Percentiles rank a stretch among this genome's conserved stretches.
phyloP scores from a whole-genome alignment of 768 basidiomycete genomes.

The Tulasnella sp. region DNA sequence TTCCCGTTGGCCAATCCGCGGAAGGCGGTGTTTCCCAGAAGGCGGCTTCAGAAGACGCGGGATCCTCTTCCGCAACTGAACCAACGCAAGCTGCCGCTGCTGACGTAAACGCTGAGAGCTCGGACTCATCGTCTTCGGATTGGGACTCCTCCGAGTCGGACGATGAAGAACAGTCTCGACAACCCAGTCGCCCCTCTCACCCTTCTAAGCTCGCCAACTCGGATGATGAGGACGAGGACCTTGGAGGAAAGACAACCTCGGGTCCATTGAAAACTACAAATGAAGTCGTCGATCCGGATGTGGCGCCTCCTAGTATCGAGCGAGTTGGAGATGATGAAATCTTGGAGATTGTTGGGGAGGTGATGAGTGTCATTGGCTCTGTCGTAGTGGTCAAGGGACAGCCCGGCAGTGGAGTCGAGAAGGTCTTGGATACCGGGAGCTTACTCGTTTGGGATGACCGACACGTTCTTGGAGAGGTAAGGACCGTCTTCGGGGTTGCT shows the following conservation, averaged over 20 bases:
- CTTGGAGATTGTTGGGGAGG: conserved; percentile 68
- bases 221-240: conserved; percentile 8
- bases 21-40: not conserved
- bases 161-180: not conserved
- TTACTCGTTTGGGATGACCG: conserved; percentile 85
- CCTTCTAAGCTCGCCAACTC: not conserved
- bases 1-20: not conserved
- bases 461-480: conserved; percentile 82
- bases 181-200: not conserved
- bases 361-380: conserved; percentile 65
- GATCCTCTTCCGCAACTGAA: not conserved
- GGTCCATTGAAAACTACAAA: conserved; percentile 21
- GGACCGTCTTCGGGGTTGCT: conserved; percentile 29
- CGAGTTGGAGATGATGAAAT: conserved; percentile 55
- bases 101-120: not conserved
- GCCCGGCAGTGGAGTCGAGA: conserved; percentile 43
- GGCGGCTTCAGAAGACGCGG: not conserved
- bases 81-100: not conserved
- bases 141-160: conserved; percentile 1
- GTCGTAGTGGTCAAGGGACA: conserved; percentile 66
- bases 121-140: not conserved
- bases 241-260: not conserved
- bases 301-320: conserved; percentile 48
- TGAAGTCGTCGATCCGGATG: conserved; percentile 38
- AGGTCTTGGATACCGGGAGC: conserved; percentile 80